Percentiles rank a stretch among this genome's conserved stretches.
phyloP scores from a whole-genome alignment of 441 rosid species.

The Croton setiger region DNA sequence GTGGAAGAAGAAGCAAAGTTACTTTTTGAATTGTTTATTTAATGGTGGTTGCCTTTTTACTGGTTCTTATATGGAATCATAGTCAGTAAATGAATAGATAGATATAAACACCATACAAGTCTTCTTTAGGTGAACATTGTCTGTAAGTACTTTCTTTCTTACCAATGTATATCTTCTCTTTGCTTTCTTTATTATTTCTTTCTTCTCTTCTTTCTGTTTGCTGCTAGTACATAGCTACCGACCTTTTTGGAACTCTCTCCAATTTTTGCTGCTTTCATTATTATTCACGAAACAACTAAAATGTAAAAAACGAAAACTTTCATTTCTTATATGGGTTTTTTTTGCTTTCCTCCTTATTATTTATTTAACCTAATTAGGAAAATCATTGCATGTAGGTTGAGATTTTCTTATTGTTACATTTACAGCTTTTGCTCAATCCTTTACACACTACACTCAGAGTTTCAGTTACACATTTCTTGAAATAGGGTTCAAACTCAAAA shows the following conservation, averaged over 20 bases:
- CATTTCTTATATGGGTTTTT: constrained; percentile 27
- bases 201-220: constrained; percentile 14
- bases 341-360: neutral
- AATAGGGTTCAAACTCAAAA: neutral
- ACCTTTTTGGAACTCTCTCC: constrained; percentile 32
- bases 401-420: constrained; percentile 9
- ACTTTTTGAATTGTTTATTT: too few species aligned
- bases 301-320: neutral
- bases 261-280: constrained; percentile 13
- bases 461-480: neutral
- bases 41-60: too few species aligned
- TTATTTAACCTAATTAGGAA: neutral
- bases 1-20: too few species aligned
- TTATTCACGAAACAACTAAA: neutral
- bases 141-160: constrained; percentile 27
- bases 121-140: constrained; percentile 25
- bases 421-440: neutral
- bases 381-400: constrained; percentile 12
- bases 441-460: neutral
- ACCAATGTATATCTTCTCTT: constrained; percentile 15
- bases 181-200: constrained; percentile 19
- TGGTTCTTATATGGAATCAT: too few species aligned
- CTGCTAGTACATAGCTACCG: constrained; percentile 29
- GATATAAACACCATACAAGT: constrained; percentile 27
- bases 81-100: too few species aligned